Percentiles rank a stretch among this genome's conserved stretches.
phyloP scores from a whole-genome alignment of 2,329 filamentous ascomycete genomes.

The Fusarium devonianum region DNA sequence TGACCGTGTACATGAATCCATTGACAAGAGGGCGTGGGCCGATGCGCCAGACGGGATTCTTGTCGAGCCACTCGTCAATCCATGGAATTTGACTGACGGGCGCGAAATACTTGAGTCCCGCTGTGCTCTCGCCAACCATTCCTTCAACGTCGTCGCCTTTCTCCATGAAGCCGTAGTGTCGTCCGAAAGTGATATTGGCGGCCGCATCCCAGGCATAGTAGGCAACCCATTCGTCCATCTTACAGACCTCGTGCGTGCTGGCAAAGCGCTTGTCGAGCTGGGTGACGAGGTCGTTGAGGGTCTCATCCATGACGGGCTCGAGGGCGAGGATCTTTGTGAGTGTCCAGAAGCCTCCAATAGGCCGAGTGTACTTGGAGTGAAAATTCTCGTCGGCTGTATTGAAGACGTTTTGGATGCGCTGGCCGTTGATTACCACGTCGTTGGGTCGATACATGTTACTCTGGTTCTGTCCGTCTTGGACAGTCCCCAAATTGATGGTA shows the following conservation, averaged over 20 bases:
- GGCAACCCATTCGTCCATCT: conserved; percentile 34
- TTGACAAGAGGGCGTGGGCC: conserved; percentile 17
- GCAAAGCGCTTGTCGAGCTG: conserved; percentile 27
- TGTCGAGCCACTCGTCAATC: conserved; percentile 35
- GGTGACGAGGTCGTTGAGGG: conserved; percentile 12
- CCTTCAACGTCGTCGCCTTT: conserved; percentile 17
- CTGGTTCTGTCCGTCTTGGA: conserved; percentile 2
- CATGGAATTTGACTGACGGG: conserved; percentile 33
- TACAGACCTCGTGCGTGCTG: conserved; percentile 8
- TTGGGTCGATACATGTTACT: conserved; percentile 32
- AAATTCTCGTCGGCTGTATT: conserved; percentile 32
- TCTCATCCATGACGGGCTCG: conserved; percentile 37
- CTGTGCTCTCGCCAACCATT: conserved; percentile 20
- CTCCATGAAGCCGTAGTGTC: conserved; percentile 29
- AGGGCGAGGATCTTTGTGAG: conserved; percentile 29
- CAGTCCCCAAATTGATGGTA: no score
- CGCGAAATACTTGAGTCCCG: conserved; percentile 31
- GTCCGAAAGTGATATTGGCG: conserved; percentile 32
- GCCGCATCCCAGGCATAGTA: conserved; percentile 34
- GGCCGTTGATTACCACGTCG: conserved; percentile 28
- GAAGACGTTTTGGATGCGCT: conserved; percentile 35
- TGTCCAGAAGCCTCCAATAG: conserved; percentile 35
- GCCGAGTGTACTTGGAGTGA: conserved; percentile 32
- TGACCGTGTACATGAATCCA: conserved; percentile 23
- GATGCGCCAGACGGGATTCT: conserved; percentile 27